Percentiles rank a stretch among this genome's conserved stretches.
phyloP scores from a whole-genome alignment of 2,329 filamentous ascomycete species.

The Aspergillus candidus region DNA sequence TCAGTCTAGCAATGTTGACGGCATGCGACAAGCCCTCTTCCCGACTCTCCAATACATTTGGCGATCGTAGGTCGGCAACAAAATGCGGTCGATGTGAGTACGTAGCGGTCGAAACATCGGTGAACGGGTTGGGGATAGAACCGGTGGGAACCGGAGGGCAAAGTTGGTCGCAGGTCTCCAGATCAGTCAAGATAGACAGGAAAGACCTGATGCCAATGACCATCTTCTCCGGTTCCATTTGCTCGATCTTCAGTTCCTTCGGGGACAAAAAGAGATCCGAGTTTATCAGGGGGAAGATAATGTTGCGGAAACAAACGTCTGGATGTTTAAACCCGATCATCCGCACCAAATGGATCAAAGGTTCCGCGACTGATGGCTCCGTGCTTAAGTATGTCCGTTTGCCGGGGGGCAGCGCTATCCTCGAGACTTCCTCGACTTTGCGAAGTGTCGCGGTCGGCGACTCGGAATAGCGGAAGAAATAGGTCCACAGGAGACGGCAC shows the following conservation, averaged over 20 bases:
- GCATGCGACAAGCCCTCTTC: conserved; percentile 38
- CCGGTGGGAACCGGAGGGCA: conserved; percentile 77
- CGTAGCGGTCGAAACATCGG: conserved; percentile 32
- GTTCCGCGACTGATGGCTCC: conserved; percentile 77
- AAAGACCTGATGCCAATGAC: conserved; percentile 97
- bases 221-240: conserved; percentile 91
- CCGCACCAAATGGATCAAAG: conserved; percentile 85
- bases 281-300: conserved; percentile 94
- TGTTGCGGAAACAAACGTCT: conserved; percentile 83
- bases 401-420: conserved; percentile 71
- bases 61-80: conserved; percentile 30
- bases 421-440: conserved; percentile 85
- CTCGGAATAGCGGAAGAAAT: conserved; percentile 79
- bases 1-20: conserved; percentile 57
- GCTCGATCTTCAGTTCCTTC: conserved; percentile 80
- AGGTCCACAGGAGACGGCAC: conserved; percentile 88
- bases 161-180: conserved; percentile 74
- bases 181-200: conserved; percentile 82
- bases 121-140: conserved; percentile 36
- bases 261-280: conserved; percentile 74
- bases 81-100: conserved; percentile 33
- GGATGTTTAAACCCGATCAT: conserved; percentile 92
- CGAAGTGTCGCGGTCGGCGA: conserved; percentile 59
- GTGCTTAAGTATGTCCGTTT: conserved; percentile 76
- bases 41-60: conserved; percentile 25